phyloP scores from a whole-genome alignment of 2,329 filamentous ascomycete genomes.

The Pseudogymnoascus sp. region DNA sequence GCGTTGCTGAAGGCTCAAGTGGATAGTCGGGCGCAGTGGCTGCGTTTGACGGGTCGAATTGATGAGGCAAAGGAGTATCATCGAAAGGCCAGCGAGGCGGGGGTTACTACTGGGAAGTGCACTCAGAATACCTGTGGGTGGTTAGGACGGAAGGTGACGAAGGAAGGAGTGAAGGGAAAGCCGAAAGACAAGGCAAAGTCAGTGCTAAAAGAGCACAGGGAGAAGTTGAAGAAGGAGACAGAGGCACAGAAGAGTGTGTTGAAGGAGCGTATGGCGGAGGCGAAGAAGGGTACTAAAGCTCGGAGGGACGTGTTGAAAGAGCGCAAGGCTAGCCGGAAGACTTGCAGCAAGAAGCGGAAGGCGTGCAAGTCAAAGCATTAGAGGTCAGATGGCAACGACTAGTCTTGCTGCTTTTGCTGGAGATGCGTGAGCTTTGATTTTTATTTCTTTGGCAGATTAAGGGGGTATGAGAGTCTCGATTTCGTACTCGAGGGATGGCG shows the following conservation, averaged over 20 bases:
- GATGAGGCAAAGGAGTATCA: constrained; percentile 40
- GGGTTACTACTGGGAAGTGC: not conserved
- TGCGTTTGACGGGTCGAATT: constrained; percentile 42
- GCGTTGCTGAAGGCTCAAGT: constrained; percentile 46
- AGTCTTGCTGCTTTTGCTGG: not conserved
- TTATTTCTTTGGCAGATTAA: constrained; percentile 6
- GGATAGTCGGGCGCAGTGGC: constrained; percentile 48
- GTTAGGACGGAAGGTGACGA: not conserved
- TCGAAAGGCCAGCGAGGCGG: constrained; percentile 35
- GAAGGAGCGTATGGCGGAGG: not conserved
- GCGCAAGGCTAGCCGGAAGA: not conserved
- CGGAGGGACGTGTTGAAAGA: not conserved
- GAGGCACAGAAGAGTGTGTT: not conserved
- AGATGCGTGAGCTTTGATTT: not conserved
- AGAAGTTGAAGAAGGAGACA: not conserved
- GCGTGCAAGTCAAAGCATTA: not conserved
- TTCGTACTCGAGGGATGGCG: not conserved
- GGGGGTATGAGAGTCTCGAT: not conserved
- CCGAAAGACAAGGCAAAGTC: not conserved
- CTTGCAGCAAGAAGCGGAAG: not conserved
- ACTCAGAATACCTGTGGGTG: not conserved
- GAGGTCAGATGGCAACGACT: not conserved
- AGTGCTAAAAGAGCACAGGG: not conserved
- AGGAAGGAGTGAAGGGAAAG: not conserved
- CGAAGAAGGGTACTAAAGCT: not conserved